Base-by-base conservation (phyloP, 306 rosid genomes). In the Castanea sativa region DNA sequence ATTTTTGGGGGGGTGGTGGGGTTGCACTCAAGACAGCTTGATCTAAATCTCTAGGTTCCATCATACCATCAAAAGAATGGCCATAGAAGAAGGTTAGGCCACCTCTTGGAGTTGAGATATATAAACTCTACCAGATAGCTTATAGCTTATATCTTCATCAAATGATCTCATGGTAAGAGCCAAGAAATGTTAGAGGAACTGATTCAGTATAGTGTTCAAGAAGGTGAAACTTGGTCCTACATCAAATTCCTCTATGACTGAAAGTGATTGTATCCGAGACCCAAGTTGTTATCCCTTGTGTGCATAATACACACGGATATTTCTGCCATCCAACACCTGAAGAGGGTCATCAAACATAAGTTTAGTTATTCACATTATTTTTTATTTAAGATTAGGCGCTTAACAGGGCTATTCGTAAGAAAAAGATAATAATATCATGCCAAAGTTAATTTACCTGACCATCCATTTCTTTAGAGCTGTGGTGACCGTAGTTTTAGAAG, bases 301-400 rank as follows among this genome's bases (percentile, higher is more conserved):
- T 2, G 91, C 91, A 76, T 61, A 83, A 49, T 78, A 60, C 85
- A 92, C 83, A 3, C 90, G 83, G 56, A 92, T 89, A 41, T 77
- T 83, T 83, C 92, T 77, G 16, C 92, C 92, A 53, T 90, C 95
- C 19, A 86, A 79, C 30, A 80, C 14, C 93, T 88, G 89, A 60
- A 25, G 73, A 81, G 55, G 81, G 38, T 51, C 35, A 69, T 59
- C 29, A 73, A 71, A 23, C 25, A 15, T 10, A 38, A 29, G 8
- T 45, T 57, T 1, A 19, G 10, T 41, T 29, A 27, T 2, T 6
- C 25, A 18, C 10, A 32, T 10, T 49, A 51, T 59, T 45, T 13
- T 9, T 15, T 1, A 5, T 30, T 29, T 16, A 27, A 29, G 45
- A 33, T 21, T 53, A n/a, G 59, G 16, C 51, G 56, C 73, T 55